phyloP scores from a whole-genome alignment of 192 early-diverging fungal species.

The Coemansia sp. region DNA sequence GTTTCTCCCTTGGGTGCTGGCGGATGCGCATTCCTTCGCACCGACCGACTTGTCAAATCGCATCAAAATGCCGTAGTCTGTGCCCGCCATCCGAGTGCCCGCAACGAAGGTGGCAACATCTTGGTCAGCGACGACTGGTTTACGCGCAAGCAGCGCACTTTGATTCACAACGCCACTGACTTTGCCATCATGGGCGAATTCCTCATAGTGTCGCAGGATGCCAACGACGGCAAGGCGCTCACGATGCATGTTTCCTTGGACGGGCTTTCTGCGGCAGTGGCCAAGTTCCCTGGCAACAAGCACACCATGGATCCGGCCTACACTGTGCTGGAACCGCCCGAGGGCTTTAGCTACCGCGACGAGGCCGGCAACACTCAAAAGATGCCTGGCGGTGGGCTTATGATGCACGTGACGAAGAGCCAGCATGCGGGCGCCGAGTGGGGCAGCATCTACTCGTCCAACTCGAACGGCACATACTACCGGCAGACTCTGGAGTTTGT shows the following conservation, averaged over 20 bases:
- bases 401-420: constrained; percentile 65
- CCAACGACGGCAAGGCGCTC: constrained; percentile 46
- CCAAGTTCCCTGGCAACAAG: constrained; percentile 76
- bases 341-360: constrained; percentile 47
- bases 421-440: constrained; percentile 58
- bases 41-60: constrained; percentile 53
- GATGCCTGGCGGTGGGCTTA: constrained; percentile 56
- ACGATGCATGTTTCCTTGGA: constrained; percentile 68
- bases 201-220: constrained; percentile 69
- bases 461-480: constrained; percentile 85
- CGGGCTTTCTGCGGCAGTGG: constrained; percentile 63
- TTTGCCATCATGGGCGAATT: constrained; percentile 77
- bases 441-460: constrained; percentile 87
- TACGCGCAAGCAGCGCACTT: constrained; percentile 29
- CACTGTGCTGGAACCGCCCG: constrained; percentile 68
- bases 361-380: constrained; percentile 24
- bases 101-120: constrained; percentile 51
- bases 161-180: constrained; percentile 73
- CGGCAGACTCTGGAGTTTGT: constrained; percentile 65
- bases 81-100: constrained; percentile 52
- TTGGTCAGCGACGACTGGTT: constrained; percentile 62
- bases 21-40: constrained; percentile 45
- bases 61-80: constrained; percentile 70
- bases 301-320: constrained; percentile 56
- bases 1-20: constrained; percentile 24